phyloP scores from a whole-genome alignment of 2,329 filamentous ascomycete species.

The Neopestalotiopsis sp. region DNA sequence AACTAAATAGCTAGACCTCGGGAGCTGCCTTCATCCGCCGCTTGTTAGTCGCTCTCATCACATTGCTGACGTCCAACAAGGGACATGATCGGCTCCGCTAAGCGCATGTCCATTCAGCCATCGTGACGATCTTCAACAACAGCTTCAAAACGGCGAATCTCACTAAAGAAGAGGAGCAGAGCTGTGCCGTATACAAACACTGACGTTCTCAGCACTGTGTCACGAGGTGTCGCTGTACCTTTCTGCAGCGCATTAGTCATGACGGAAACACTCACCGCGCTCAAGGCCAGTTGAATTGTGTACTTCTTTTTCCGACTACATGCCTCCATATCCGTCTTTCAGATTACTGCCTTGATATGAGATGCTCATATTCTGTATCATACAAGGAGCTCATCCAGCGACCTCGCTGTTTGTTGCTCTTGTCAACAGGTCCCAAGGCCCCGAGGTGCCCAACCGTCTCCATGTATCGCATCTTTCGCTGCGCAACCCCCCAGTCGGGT shows the following conservation, averaged over 20 bases:
- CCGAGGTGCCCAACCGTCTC: slow-evolving; percentile 9
- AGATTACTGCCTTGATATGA: background rate
- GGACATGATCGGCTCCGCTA: slow-evolving; percentile 19
- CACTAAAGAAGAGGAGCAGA: too few species aligned
- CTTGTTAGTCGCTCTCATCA: slow-evolving; percentile 29
- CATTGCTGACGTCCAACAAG: slow-evolving; percentile 24
- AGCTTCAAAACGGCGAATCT: background rate
- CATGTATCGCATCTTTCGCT: background rate
- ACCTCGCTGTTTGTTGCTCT: slow-evolving; percentile 5
- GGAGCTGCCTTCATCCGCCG: slow-evolving; percentile 35
- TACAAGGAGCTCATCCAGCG: background rate
- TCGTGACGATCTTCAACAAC: slow-evolving; percentile 7
- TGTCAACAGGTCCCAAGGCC: slow-evolving; percentile 8
- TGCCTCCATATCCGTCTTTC: background rate
- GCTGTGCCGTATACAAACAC: background rate
- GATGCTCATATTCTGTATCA: background rate
- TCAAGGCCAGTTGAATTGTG: too few species aligned
- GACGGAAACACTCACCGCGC: background rate
- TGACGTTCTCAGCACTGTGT: background rate
- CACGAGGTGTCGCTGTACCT: background rate
- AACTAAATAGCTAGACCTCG: slow-evolving; percentile 25
- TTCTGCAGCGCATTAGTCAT: background rate
- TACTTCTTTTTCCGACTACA: too few species aligned
- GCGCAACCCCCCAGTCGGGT: background rate
- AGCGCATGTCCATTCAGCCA: background rate